These are phyloP conservation scores for Cystofilobasidium capitatum DNA, from an alignment of 768 basidiomycete genomes.

Conservation along the genomic window DNA sequence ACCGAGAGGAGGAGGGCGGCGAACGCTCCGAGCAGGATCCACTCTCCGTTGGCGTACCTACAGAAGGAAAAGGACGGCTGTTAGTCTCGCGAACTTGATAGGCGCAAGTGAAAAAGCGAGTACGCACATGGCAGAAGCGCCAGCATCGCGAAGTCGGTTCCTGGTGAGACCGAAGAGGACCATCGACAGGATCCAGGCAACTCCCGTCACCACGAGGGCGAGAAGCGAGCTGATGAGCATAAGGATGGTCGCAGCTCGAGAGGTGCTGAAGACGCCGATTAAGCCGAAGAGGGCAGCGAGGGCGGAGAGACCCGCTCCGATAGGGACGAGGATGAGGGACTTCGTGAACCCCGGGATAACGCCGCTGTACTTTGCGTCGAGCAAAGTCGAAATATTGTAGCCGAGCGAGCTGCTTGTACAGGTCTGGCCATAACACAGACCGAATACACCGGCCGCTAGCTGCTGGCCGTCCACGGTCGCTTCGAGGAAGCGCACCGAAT, in stretches of 20 bases:
- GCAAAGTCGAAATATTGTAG: background rate
- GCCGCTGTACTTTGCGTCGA: background rate
- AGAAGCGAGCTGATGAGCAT: conserved; percentile 22
- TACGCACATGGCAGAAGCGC: background rate
- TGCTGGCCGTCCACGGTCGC: background rate
- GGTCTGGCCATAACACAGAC: too few relatives aligned
- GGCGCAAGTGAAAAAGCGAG: background rate
- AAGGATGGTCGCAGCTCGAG: conserved; percentile 19
- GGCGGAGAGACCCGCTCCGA: conserved; percentile 17
- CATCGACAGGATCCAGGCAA: conserved; percentile 14
- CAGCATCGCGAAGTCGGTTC: background rate
- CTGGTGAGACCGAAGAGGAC: conserved; percentile 5
- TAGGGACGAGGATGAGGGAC: conserved; percentile 22
- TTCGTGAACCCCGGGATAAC: conserved; percentile 14
- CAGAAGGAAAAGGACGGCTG: background rate
- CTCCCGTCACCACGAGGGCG: conserved; percentile 13
- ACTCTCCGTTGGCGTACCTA: conserved; percentile 16
- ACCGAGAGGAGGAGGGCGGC: conserved; percentile 13
- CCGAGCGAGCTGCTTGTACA: conserved; percentile 19
- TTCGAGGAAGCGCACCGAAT: conserved; percentile 8
- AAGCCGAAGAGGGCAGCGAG: conserved; percentile 23
- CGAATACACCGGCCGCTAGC: background rate
- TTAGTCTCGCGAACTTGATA: too few relatives aligned
- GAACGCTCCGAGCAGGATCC: conserved; percentile 23
- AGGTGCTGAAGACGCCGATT: conserved; percentile 18